Conservation (phyloP, 768 basidiomycete species). For the Multifurca ochricompacta region DNA sequence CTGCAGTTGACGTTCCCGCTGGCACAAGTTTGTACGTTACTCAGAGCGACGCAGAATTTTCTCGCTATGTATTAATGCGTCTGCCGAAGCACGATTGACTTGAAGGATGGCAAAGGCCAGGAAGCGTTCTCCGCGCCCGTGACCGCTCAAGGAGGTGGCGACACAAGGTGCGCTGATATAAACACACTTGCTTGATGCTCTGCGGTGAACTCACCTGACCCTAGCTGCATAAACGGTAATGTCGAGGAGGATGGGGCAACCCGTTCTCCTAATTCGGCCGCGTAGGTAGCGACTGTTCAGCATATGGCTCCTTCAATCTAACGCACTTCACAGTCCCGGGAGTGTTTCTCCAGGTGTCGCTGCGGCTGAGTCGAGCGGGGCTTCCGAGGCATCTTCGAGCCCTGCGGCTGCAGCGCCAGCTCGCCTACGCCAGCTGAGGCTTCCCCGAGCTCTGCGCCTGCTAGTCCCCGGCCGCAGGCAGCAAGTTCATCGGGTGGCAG, state of each 20-base stretch:
- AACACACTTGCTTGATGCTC: background rate
- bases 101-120: constrained; percentile 54
- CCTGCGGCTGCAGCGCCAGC: background rate
- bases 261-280: background rate
- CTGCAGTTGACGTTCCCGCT: constrained; percentile 35
- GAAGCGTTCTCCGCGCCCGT: constrained; percentile 46
- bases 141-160: constrained; percentile 33
- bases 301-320: background rate
- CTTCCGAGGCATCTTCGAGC: background rate
- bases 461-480: background rate
- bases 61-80: background rate
- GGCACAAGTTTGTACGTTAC: constrained; percentile 44
- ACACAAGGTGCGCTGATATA: constrained; percentile 29
- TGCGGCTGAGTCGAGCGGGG: background rate
- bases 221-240: constrained; percentile 13
- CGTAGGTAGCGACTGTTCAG: background rate
- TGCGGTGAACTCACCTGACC: background rate
- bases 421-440: background rate
- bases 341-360: background rate
- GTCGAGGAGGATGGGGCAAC: constrained; percentile 12
- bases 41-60: background rate
- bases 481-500: background rate
- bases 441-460: background rate
- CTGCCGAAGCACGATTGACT: constrained; percentile 37
- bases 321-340: background rate